phyloP scores from a whole-genome alignment of 2,329 filamentous ascomycete genomes.

The Scedosporium minutisporum region DNA sequence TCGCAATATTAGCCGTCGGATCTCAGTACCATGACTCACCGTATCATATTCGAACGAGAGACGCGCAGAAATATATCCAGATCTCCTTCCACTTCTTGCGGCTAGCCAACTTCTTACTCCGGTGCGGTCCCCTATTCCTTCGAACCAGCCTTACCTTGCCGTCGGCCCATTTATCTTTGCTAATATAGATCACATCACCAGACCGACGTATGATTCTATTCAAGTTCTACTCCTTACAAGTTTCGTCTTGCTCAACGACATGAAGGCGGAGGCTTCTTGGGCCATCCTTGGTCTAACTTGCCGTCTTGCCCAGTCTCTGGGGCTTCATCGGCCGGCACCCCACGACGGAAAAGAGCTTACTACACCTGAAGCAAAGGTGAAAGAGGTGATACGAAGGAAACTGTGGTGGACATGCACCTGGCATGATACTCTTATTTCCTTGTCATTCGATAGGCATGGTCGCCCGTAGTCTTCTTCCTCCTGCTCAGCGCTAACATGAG shows the following conservation, averaged over 20 bases:
- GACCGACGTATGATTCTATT: slow-evolving; percentile 56
- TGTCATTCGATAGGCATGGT: slow-evolving; percentile 53
- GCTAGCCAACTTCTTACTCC: slow-evolving; percentile 52
- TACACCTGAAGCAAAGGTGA: slow-evolving; percentile 34
- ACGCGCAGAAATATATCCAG: slow-evolving; percentile 52
- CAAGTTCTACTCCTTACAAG: slow-evolving; percentile 54
- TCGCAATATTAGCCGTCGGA: slow-evolving; percentile 54
- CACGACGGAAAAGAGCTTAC: slow-evolving; percentile 24
- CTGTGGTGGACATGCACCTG: slow-evolving; percentile 58
- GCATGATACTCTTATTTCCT: slow-evolving; percentile 56
- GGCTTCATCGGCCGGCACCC: slow-evolving; percentile 42
- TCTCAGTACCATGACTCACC: slow-evolving; percentile 58
- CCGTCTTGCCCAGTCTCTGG: slow-evolving; percentile 55
- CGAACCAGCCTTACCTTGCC: neutral
- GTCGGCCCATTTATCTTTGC: slow-evolving; percentile 7
- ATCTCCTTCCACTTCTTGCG: slow-evolving; percentile 57
- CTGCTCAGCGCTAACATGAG: neutral
- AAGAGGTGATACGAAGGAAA: slow-evolving; percentile 44
- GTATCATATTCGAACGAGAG: slow-evolving; percentile 49
- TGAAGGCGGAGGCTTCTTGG: slow-evolving; percentile 62
- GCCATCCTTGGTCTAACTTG: slow-evolving; percentile 54
- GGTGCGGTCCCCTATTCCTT: slow-evolving; percentile 24
- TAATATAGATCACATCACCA: slow-evolving; percentile 14
- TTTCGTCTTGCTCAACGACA: slow-evolving; percentile 57
- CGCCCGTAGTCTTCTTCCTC: slow-evolving; percentile 6